Percentiles rank a stretch among this genome's conserved stretches.
phyloP scores from a whole-genome alignment of 2,329 filamentous ascomycete genomes.

The Ceratocystis lukuohia region DNA sequence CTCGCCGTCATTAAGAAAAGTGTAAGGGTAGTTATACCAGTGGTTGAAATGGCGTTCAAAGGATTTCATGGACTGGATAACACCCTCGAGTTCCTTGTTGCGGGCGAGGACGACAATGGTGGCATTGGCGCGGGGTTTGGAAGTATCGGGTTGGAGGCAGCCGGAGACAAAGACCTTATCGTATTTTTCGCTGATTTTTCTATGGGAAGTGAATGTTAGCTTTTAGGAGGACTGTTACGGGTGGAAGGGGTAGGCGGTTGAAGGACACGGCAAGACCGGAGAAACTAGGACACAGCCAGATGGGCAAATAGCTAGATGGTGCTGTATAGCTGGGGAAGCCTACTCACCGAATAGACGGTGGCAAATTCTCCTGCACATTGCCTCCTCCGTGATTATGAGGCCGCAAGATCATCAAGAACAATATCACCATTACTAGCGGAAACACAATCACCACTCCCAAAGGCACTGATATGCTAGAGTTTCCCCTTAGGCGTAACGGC shows the following conservation, averaged over 20 bases:
- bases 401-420: conserved; percentile 75
- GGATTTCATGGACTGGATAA: conserved; percentile 92
- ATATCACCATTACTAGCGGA: conserved; percentile 81
- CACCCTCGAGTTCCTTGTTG: conserved; percentile 92
- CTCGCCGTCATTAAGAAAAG: conserved; percentile 93
- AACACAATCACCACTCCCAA: conserved; percentile 87
- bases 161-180: conserved; percentile 93
- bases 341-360: conserved; percentile 74
- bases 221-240: neutral
- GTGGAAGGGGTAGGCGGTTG: neutral
- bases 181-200: conserved; percentile 92
- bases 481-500: conserved; percentile 77
- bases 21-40: conserved; percentile 97
- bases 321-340: neutral
- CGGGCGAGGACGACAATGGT: conserved; percentile 90
- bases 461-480: conserved; percentile 84
- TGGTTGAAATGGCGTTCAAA: conserved; percentile 98
- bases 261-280: neutral
- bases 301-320: neutral
- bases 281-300: neutral
- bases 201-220: conserved; percentile 28
- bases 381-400: conserved; percentile 72
- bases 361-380: conserved; percentile 61
- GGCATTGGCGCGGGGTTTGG: conserved; percentile 73
- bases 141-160: conserved; percentile 69